phyloP scores from a whole-genome alignment of 345 rosid genomes.

The Toxicodendron radicans region DNA sequence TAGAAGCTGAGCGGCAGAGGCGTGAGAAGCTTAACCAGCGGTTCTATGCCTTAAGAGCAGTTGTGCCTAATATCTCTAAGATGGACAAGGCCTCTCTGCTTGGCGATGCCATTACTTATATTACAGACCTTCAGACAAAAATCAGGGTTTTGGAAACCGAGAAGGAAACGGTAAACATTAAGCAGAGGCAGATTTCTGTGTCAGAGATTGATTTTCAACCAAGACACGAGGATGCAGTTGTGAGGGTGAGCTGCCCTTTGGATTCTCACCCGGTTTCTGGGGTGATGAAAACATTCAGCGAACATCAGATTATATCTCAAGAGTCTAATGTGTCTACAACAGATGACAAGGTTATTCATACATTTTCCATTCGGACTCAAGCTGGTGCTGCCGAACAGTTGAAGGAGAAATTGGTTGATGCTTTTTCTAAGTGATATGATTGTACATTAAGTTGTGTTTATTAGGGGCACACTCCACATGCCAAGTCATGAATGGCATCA shows the following conservation, averaged over 20 bases:
- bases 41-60: slow-evolving; percentile 87
- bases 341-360: slow-evolving; percentile 59
- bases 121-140: slow-evolving; percentile 79
- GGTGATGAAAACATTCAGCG: slow-evolving; percentile 60
- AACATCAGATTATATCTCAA: slow-evolving; percentile 58
- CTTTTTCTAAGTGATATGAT: slow-evolving; percentile 47
- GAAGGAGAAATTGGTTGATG: slow-evolving; percentile 74
- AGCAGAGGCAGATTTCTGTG: slow-evolving; percentile 39
- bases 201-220: slow-evolving; percentile 74
- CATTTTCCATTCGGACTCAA: slow-evolving; percentile 64
- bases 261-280: slow-evolving; percentile 72
- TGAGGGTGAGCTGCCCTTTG: slow-evolving; percentile 71
- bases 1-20: slow-evolving; percentile 95
- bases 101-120: slow-evolving; percentile 83
- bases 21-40: slow-evolving; percentile 97
- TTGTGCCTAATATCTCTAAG: slow-evolving; percentile 92
- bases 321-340: slow-evolving; percentile 44
- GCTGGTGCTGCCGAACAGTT: slow-evolving; percentile 76
- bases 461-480: background rate
- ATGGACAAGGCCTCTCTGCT: slow-evolving; percentile 96
- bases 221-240: slow-evolving; percentile 71
- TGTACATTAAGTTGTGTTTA: slow-evolving; percentile 12
- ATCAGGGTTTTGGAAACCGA: slow-evolving; percentile 78
- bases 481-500: background rate
- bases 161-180: slow-evolving; percentile 49